Base-by-base conservation (phyloP, 2,329 filamentous ascomycete genomes). In the Neofusicoccum sp. region DNA sequence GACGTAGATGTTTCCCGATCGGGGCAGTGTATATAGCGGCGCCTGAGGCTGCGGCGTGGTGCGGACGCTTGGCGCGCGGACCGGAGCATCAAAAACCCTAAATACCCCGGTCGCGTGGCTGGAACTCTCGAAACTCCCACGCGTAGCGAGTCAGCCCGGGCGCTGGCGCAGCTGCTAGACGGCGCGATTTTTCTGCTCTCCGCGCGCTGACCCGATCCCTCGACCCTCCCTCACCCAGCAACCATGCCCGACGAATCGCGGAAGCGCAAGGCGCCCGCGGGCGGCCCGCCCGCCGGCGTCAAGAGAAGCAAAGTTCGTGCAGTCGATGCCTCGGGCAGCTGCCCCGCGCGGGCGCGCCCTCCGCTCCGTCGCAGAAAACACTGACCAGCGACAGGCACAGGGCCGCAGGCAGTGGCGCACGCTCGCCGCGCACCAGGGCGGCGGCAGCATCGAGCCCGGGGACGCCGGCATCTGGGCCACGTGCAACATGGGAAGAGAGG, bases 401-500 rank as follows among this genome's bases (percentile, higher is more conserved):
- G 58, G 58, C 48, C 47, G 48, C 20, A 60, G 26, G 59, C 59
- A 61, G 28, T 61, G 59, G 59, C 44, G 45, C 34, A 30, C 31
- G 41, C 59, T 48, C 16, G 38, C 41, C 20, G 36, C 26, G 26
- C 28, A 38, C 11, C 31, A 48, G 28, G 38, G 44, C 33, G 44
- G 44, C 14, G 45, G 56, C 36, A 66, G 66, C 34, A 80, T 92
- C 49, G 84, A 89, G 66, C 79, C 87, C 4, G 89, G 89, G 4
- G 88, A 92, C 68, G 79, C 82, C 57, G 90, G 90, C 4, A 86
- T 93, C 62, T 93, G 89, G 89, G 87, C 88, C 30, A 92, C 89
- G 0, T 93, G 89, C 71, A 85, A 88, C 56, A 84, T 88, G 70
- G 84, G 85, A 65, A 88, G 89, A 77, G 89, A 90, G 74, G 80